These are phyloP conservation scores for Epichloe aotearoae DNA, from an alignment of 2,329 filamentous ascomycete genomes.

Conservation along the genomic window DNA sequence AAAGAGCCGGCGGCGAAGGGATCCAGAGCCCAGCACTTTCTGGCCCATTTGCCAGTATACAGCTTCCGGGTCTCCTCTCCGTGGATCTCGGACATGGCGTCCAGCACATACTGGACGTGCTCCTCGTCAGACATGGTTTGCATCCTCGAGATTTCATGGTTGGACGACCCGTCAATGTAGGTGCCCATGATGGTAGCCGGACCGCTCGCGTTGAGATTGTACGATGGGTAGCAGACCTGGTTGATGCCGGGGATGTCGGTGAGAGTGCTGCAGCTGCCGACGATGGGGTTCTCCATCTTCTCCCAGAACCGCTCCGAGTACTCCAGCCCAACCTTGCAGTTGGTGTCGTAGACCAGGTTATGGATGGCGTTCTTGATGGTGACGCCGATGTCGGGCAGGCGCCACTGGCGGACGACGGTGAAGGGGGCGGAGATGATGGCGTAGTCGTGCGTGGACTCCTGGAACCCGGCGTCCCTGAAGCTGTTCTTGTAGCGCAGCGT, in stretches of 20 bases:
- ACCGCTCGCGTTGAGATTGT: slow-evolving; percentile 49
- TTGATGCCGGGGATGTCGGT: slow-evolving; percentile 49
- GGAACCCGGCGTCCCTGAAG: slow-evolving; percentile 23
- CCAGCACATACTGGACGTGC: slow-evolving; percentile 49
- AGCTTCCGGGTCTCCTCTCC: slow-evolving; percentile 44
- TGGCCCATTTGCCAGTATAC: slow-evolving; percentile 51
- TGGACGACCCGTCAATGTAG: slow-evolving; percentile 35
- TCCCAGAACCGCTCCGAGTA: slow-evolving; percentile 54
- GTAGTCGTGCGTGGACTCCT: slow-evolving; percentile 48
- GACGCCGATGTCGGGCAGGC: slow-evolving; percentile 32
- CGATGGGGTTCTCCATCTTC: slow-evolving; percentile 38
- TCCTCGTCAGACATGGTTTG: slow-evolving; percentile 35
- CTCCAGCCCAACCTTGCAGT: slow-evolving; percentile 51
- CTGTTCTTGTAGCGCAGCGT: slow-evolving; percentile 43
- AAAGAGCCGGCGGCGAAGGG: slow-evolving; percentile 49
- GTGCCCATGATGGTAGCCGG: slow-evolving; percentile 49
- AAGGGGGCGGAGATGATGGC: slow-evolving; percentile 53
- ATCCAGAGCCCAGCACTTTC: slow-evolving; percentile 53
- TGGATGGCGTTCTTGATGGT: slow-evolving; percentile 34
- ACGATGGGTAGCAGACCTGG: slow-evolving; percentile 52
- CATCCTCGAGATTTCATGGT: slow-evolving; percentile 26
- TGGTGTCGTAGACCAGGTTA: slow-evolving; percentile 29
- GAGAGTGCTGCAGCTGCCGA: slow-evolving; percentile 45
- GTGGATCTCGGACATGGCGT: slow-evolving; percentile 56
- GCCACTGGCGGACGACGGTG: slow-evolving; percentile 48